Base-by-base conservation (phyloP, 257 asterid genomes). In the Gentiana straminea region DNA sequence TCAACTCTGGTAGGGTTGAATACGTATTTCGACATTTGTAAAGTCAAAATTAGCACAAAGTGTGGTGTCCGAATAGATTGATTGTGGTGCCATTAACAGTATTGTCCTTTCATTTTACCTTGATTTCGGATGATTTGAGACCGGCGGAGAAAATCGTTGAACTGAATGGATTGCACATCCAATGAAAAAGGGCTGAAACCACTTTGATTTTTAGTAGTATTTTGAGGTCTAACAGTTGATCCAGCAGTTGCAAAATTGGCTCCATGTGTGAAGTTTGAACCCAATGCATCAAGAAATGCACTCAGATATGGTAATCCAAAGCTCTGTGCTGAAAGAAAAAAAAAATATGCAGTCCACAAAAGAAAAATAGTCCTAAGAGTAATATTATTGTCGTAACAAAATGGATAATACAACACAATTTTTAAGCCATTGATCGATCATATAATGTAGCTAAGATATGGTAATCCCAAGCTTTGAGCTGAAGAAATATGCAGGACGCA, bases 161-260 rank as follows among this genome's bases (percentile, higher is more conserved):
- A 91, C 61, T 86, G 75, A 39, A 68, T 57, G 4, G 1, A 64
- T 45, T 86, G 95, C 1, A 91, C 95, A 49, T 91, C 77, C 12
- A 91, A 50, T 32, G 95, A 84, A 46, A 91, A 63, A 15, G 98
- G 96, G 67, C 94, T 91, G 70, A 75, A 91, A 5, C 95, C 96
- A 64, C 92, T 80, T 61, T 41, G 46, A 41, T 41, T 7, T 7
- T 5, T 7, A 41, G 46, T 41, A 5, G 89, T 79, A 74, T 90
- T 86, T 55, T 77, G 97, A 1, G 94, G 94, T 61, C 96, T 76
- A 15, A 91, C 72, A 3, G 95, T 82, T 13, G 98, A 91, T 46
- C 96, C 98, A 12, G 95, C 98, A 0, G 95, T 86, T 3, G 98
- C 98, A 37, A 90, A 90, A 64, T 90, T 90, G 68, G 95, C 94